These are phyloP conservation scores for Vickermania ingenoplastis DNA, from an alignment of 208 protist species.

Conservation along the genomic window DNA sequence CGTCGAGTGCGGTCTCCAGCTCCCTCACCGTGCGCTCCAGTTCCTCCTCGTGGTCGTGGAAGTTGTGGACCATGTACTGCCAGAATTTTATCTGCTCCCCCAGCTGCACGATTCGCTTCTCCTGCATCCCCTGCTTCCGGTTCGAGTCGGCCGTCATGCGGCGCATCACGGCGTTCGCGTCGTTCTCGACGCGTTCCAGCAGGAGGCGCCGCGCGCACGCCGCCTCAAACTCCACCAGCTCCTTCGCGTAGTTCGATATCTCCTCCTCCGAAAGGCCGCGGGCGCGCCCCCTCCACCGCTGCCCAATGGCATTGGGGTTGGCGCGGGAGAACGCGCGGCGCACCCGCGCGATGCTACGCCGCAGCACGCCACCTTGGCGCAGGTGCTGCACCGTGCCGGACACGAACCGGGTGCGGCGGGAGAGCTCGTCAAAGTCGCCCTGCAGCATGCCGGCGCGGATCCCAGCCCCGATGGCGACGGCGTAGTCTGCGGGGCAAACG, in stretches of 20 bases:
- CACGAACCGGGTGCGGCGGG: conserved; percentile 67
- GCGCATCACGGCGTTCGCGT: conserved; percentile 82
- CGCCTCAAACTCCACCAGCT: conserved; percentile 87
- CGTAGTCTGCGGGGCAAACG: conserved; percentile 82
- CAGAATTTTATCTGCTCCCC: conserved; percentile 88
- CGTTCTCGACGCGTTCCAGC: conserved; percentile 75
- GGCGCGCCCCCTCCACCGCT: conserved; percentile 73
- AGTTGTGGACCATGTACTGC: conserved; percentile 91
- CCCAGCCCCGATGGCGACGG: conserved; percentile 74
- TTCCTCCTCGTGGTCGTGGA: conserved; percentile 87
- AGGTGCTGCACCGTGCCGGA: conserved; percentile 68
- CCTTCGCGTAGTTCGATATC: conserved; percentile 82
- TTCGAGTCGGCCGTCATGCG: conserved; percentile 78
- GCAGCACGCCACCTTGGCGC: conserved; percentile 30
- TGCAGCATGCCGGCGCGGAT: conserved; percentile 82
- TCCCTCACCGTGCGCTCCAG: conserved; percentile 61
- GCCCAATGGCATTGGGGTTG: conserved; percentile 84
- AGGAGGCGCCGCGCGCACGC: conserved; percentile 62
- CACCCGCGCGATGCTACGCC: conserved; percentile 28
- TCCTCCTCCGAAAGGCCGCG: conserved; percentile 73
- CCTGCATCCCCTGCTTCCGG: conserved; percentile 84
- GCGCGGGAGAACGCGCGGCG: conserved; percentile 14
- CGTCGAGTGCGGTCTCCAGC: conserved; percentile 59
- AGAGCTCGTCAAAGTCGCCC: conserved; percentile 66
- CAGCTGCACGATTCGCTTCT: conserved; percentile 71